Conservation (phyloP, 2,329 filamentous ascomycete species). For the Aspergillus proliferans region DNA sequence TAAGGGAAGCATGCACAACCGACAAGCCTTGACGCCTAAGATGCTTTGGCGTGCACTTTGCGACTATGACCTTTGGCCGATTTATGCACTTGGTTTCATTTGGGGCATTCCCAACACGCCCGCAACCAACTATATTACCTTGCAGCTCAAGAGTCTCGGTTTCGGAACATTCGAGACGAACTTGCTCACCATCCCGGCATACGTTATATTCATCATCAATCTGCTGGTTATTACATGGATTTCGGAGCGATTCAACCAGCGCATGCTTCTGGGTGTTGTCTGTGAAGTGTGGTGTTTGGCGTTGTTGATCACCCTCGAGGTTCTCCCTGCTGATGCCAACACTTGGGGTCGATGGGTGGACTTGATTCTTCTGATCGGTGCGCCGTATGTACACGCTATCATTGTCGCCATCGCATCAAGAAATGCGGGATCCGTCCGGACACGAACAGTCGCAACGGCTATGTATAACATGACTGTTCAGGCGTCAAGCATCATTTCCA, state of each 20-base stretch:
- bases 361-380: constrained; percentile 49
- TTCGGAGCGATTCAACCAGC: constrained; percentile 51
- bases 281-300: constrained; percentile 50
- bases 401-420: constrained; percentile 42
- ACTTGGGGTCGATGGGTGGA: constrained; percentile 50
- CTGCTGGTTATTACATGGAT: constrained; percentile 50
- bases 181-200: constrained; percentile 56
- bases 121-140: constrained; percentile 32
- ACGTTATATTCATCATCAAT: constrained; percentile 52
- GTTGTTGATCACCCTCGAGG: constrained; percentile 47
- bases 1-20: constrained; percentile 58
- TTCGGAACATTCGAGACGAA: constrained; percentile 57
- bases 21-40: constrained; percentile 45
- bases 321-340: constrained; percentile 42
- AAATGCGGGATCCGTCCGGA: constrained; percentile 39
- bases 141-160: constrained; percentile 46
- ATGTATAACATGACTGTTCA: constrained; percentile 45
- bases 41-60: constrained; percentile 47
- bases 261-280: constrained; percentile 48
- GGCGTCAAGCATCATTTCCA: constrained; percentile 34
- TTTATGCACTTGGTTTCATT: constrained; percentile 45
- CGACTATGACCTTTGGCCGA: constrained; percentile 55
- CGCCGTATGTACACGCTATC: constrained; percentile 55
- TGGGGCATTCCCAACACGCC: constrained; percentile 38
- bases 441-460: constrained; percentile 39